Percentiles rank a stretch among this genome's conserved stretches.
These are phyloP conservation scores for Mentha longifolia DNA, from an alignment of 257 asterid species.

Conservation along the genomic window DNA sequence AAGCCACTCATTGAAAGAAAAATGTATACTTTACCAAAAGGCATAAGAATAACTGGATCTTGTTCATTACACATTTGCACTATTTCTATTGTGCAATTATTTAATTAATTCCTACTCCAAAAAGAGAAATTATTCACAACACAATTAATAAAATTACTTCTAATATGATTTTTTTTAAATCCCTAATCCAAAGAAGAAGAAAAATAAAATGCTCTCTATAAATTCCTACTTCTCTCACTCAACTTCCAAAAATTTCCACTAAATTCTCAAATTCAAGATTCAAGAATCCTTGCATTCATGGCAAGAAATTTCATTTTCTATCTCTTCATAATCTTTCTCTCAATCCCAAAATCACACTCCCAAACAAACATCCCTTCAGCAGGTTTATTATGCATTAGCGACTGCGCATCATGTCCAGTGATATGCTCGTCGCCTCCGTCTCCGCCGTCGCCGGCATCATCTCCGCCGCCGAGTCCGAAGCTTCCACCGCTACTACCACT, in stretches of 20 bases:
- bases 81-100: too few species aligned
- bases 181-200: background rate
- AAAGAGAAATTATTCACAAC: background rate
- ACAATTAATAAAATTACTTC: background rate
- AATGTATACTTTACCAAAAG: constrained; percentile 3
- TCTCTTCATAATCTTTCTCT: constrained; percentile 37
- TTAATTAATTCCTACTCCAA: too few species aligned
- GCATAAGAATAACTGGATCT: constrained; percentile 11
- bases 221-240: constrained; percentile 7
- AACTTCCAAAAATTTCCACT: background rate
- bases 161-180: background rate
- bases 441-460: constrained; percentile 11
- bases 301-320: constrained; percentile 31
- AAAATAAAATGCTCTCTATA: constrained; percentile 32
- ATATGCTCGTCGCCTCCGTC: constrained; percentile 78
- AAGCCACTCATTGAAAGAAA: background rate
- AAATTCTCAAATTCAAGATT: constrained; percentile 37
- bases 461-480: constrained; percentile 34
- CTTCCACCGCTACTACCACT: constrained; percentile 33
- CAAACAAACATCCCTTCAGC: constrained; percentile 42
- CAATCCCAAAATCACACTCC: constrained; percentile 33
- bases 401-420: constrained; percentile 70
- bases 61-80: too few species aligned
- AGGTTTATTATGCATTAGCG: constrained; percentile 68
- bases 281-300: constrained; percentile 28